Base-by-base conservation (phyloP, 257 asterid species). In the Nicotiana benthamiana region DNA sequence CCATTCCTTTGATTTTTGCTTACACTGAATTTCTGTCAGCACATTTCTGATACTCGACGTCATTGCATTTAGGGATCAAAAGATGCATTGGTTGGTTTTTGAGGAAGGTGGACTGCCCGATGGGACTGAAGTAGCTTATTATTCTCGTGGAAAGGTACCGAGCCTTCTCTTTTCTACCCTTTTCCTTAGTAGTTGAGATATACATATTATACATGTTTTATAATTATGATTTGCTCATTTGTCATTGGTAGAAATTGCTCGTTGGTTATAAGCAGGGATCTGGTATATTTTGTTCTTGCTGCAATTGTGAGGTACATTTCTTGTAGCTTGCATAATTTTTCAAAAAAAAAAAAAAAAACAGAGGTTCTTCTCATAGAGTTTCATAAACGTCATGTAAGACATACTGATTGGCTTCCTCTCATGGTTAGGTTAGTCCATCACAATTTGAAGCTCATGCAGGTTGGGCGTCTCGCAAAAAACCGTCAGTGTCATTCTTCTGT, bases 361-460 rank as follows among this genome's bases (percentile, higher is more conserved):
- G 64, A 77, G 75, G 81, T 46, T 30, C 54, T 82, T 78, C 13
- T 43, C 7, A 75, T 87, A 22, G 77, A 77, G 57, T 70, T 5
- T 43, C 13, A 16, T 70, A 40, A 70, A 28, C 6, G 57, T 70
- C 27, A 40, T 0, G 20, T 70, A 70, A 70, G 77, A 13, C 77
- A 22, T 43, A 70, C 48, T 70, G 59, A 43, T 70, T 70, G 65
- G 48, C 76, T 84, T 83, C 64, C 66, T 75, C 43, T 84, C 63
- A 54, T 90, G 89, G 82, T 82, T 95, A 96, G 99, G 95, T 92
- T 86, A 94, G 97, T 85, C 97, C 98, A 75, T 96, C 99, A 84
- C 91, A 85, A 78, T 96, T 96, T 90, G 99, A 96, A 89, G 96
- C 97, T 83, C 99, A 96, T 88, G 98, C 99, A 82, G 99, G 99